Evolutionary conservation across 2,329 filamentous ascomycete genomes (phyloP), one percentile per base, ranked within the genome.

Genomic region (Claviceps sp.): DNA sequence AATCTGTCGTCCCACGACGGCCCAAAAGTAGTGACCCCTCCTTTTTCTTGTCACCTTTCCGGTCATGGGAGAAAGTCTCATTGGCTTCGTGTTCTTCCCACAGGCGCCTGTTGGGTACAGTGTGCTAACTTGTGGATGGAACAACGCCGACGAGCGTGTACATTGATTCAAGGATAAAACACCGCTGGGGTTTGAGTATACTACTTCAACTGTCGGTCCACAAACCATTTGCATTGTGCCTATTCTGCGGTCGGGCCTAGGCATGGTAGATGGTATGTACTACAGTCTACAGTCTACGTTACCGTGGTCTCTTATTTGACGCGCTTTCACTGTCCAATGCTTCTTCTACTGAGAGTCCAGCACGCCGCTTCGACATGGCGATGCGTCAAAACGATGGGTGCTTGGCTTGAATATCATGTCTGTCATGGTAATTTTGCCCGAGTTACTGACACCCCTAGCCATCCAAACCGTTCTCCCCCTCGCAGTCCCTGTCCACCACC

Each of bases 241-340:
- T 39, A 95, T 97, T 67, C 79, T 97, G n/a, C 80, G 91, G 54
- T 95, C 88, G 3, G 91, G 91, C 26, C 75, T 96, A 42, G 87
- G 82, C 65, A 96, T 97, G 90, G 79, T 95, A 44, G 87, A 95
- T 63, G 85, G 84, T 85, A 39, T 34, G 43, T 45, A 4, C 8
- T 26, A 4, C 23, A 23, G n/a, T n/a, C n/a, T n/a, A n/a, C n/a
- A n/a, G n/a, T n/a, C 23, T 23, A 13, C 13, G 42, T 44, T 26
- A 5, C n/a, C 17, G 14, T 44, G 4, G 7, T 26, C 8, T 13
- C 16, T 26, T 7, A 2, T 29, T n/a, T 42, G 39, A 17, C 2
- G 16, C 7, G 14, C 17, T 20, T n/a, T 40, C 17, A 8, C 7
- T 40, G 8, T 40, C n/a, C n/a, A 4, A 4, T 23, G 39, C 39